Base-by-base conservation (phyloP, 345 rosid species). In the Brassica carinata region DNA sequence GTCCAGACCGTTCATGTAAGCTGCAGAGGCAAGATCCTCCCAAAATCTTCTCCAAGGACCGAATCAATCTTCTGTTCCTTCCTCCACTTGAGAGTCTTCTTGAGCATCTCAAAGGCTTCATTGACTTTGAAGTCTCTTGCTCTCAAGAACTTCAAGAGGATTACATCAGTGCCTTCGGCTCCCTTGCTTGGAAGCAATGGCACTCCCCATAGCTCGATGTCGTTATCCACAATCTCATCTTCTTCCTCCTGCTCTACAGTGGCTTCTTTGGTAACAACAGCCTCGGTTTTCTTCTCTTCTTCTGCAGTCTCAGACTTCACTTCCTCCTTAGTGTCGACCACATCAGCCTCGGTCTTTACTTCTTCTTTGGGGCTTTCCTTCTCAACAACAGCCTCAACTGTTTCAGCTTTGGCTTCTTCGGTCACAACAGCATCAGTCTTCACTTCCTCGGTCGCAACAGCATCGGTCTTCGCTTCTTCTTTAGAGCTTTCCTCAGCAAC, bases 61-160 rank as follows among this genome's bases (percentile, higher is more conserved):
- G 88, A 82, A 76, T 89, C 90, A 7, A 89, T 83, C 26, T 83
- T 81, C 66, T 81, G 61, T 9, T 89, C 89, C 73, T 88, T 87
- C 74, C 97, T 89, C 98, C 98, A 91, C 43, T 79, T 87, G 8
- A 93, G 88, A 62, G 93, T 89, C 73, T 90, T 91, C 85, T 77
- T 87, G 33, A 93, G 89, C 98, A 93, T 93, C 88, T 93, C 91
- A 67, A 90, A 85, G 3, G 97, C 91, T 9, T 93, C 97, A 10
- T 84, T 84, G 62, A 93, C 97, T 80, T 86, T 93, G 81, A 93
- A 93, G 69, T 93, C 98, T 81, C 97, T 87, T 27, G 97, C 97
- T 73, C 98, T 87, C 87, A 93, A 81, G 86, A 90, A 93, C 84
- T 93, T 93, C 83, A 94, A 73, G 38, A 91, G 88, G 57, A 94